A percentile compares a stretch with the other conserved stretches of the same genome.
phyloP scores from a whole-genome alignment of 371 early-diverging fungal genomes.

The Massospora cicadina region DNA sequence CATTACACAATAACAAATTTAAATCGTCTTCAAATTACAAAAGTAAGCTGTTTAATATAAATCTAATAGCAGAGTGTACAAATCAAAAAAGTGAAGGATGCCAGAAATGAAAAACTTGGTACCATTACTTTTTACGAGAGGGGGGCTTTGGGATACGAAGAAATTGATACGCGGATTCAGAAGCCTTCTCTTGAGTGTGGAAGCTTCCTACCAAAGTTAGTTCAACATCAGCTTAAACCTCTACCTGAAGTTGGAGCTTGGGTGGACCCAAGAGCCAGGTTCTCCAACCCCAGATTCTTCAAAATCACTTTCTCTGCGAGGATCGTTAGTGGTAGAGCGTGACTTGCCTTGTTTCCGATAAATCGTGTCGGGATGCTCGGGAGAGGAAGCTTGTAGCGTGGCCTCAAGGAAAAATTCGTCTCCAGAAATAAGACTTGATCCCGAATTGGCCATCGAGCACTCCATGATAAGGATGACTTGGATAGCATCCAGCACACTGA shows the following conservation, averaged over 20 bases:
- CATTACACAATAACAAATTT: too few species aligned
- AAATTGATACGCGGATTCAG: background rate
- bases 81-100: too few species aligned
- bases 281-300: constrained; percentile 15
- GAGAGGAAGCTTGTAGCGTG: constrained; percentile 34
- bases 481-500: constrained; percentile 38
- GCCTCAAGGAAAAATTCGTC: constrained; percentile 18
- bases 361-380: constrained; percentile 28
- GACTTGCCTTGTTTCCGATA: constrained; percentile 16
- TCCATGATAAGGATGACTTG: constrained; percentile 42
- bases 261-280: constrained; percentile 4
- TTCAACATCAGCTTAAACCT: background rate
- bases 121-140: background rate
- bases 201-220: background rate
- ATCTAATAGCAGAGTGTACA: too few species aligned
- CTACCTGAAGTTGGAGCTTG: background rate
- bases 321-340: background rate
- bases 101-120: too few species aligned
- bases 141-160: background rate
- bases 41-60: too few species aligned
- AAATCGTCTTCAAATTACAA: too few species aligned
- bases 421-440: constrained; percentile 13
- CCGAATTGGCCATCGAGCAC: constrained; percentile 31
- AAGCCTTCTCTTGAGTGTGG: background rate
- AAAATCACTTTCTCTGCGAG: constrained; percentile 14